A percentile compares a stretch with the other conserved stretches of the same genome.
phyloP scores from a whole-genome alignment of 2,329 filamentous ascomycete genomes.

The Fusarium sp. region DNA sequence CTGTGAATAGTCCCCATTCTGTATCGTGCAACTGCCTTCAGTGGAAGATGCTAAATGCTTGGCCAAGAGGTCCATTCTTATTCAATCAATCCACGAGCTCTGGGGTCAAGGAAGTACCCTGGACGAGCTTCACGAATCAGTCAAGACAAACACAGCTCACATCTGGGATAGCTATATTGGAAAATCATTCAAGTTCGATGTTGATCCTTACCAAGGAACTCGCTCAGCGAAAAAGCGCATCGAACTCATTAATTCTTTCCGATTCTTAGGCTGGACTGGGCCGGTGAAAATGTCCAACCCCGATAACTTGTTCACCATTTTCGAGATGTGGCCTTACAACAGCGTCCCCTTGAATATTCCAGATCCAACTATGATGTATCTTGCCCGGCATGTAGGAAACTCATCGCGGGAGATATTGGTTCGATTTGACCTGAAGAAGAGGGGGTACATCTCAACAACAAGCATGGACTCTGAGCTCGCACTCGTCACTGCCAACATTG shows the following conservation, averaged over 20 bases:
- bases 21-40: constrained; percentile 78
- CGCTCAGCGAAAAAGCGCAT: constrained; percentile 73
- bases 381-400: constrained; percentile 78
- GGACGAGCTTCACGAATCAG: constrained; percentile 74
- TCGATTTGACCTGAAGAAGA: constrained; percentile 91
- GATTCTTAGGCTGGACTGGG: constrained; percentile 82
- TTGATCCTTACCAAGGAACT: constrained; percentile 86
- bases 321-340: constrained; percentile 81
- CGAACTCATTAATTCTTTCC: constrained; percentile 85
- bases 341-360: constrained; percentile 61
- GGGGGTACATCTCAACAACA: constrained; percentile 93
- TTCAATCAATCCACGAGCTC: constrained; percentile 86
- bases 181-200: constrained; percentile 82
- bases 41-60: constrained; percentile 74
- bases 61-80: constrained; percentile 82
- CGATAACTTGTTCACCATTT: constrained; percentile 81
- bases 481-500: constrained; percentile 91
- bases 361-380: constrained; percentile 72
- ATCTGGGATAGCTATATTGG: constrained; percentile 76
- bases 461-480: constrained; percentile 97
- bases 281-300: constrained; percentile 81
- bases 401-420: constrained; percentile 76
- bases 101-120: constrained; percentile 83
- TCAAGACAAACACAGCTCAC: constrained; percentile 69
- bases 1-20: constrained; percentile 81